A percentile compares a stretch with the other conserved stretches of the same genome.
Evolutionary conservation across 345 rosid genomes (phyloP).

Genomic region (Zanthoxylum bungeanum): DNA sequence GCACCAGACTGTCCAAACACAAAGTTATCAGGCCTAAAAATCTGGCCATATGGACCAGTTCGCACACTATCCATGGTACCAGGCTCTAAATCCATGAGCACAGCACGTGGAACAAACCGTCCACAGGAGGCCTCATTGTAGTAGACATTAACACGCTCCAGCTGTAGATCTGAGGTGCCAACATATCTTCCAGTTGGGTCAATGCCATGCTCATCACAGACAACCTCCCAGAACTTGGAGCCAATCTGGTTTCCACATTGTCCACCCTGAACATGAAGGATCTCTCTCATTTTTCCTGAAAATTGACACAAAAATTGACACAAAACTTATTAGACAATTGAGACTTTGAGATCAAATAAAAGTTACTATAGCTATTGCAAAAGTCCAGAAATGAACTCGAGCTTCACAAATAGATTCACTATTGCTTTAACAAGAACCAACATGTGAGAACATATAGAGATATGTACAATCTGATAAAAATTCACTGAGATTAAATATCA

Average conservation of each 20-base stretch:
- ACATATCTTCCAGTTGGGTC: slow-evolving; percentile 35
- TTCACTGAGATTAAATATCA: neutral
- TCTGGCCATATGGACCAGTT: slow-evolving; percentile 37
- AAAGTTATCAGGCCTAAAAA: slow-evolving; percentile 36
- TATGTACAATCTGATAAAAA: neutral
- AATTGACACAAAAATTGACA: too few relatives aligned
- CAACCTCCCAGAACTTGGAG: slow-evolving; percentile 41
- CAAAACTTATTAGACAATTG: too few relatives aligned
- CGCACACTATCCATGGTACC: slow-evolving; percentile 44
- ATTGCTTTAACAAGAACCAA: too few relatives aligned
- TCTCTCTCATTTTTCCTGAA: slow-evolving; percentile 35
- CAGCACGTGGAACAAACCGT: slow-evolving; percentile 40
- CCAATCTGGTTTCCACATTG: slow-evolving; percentile 51
- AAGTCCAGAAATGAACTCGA: too few relatives aligned
- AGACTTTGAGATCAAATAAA: too few relatives aligned
- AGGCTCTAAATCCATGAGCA: slow-evolving; percentile 45
- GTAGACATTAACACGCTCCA: slow-evolving; percentile 40
- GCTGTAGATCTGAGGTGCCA: slow-evolving; percentile 32
- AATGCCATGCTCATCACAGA: slow-evolving; percentile 40
- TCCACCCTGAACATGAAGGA: slow-evolving; percentile 41
- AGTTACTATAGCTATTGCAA: neutral
- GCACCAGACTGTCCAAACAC: slow-evolving; percentile 42
- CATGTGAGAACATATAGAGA: too few relatives aligned
- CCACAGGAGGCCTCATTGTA: slow-evolving; percentile 43
- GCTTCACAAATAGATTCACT: too few relatives aligned